These are phyloP conservation scores for Eremothecium sinecaudum DNA, from an alignment of 1,139 yeast species.

Conservation along the genomic window DNA sequence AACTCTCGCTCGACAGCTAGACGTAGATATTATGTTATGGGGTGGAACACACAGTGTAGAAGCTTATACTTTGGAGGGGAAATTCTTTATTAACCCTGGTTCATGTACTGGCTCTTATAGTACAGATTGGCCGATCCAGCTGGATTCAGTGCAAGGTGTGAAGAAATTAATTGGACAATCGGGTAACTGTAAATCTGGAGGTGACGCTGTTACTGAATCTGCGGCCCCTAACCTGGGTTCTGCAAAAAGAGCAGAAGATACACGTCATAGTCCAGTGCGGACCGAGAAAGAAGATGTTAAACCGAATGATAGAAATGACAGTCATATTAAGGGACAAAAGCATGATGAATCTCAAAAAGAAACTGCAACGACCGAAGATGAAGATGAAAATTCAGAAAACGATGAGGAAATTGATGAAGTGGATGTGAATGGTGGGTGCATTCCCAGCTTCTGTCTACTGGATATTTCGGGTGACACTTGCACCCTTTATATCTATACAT, in stretches of 20 bases:
- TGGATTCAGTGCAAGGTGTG: slow-evolving; percentile 24
- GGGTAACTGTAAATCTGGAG: background rate
- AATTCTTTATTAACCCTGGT: slow-evolving; percentile 90
- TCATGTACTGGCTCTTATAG: slow-evolving; percentile 88
- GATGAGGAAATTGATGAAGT: slow-evolving; percentile 26
- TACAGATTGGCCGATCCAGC: slow-evolving; percentile 44
- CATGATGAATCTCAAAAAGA: slow-evolving; percentile 12
- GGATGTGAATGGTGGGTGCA: slow-evolving; percentile 36
- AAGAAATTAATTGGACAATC: slow-evolving; percentile 9
- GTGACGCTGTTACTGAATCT: background rate
- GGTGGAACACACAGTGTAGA: slow-evolving; percentile 95
- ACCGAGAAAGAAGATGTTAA: slow-evolving; percentile 5
- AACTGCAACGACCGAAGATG: slow-evolving; percentile 10
- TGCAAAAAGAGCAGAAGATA: background rate
- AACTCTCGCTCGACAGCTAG: slow-evolving; percentile 79
- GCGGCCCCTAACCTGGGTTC: background rate
- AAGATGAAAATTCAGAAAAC: slow-evolving; percentile 15
- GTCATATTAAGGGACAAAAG: slow-evolving; percentile 7
- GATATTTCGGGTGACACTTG: slow-evolving; percentile 74
- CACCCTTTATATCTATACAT: slow-evolving; percentile 76
- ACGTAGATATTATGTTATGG: slow-evolving; percentile 87
- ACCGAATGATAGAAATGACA: slow-evolving; percentile 4
- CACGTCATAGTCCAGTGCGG: background rate
- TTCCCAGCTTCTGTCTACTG: slow-evolving; percentile 84
- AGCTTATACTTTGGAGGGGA: slow-evolving; percentile 86